phyloP scores from a whole-genome alignment of 148 eudicot species.

The Mesembryanthemum crystallinum region DNA sequence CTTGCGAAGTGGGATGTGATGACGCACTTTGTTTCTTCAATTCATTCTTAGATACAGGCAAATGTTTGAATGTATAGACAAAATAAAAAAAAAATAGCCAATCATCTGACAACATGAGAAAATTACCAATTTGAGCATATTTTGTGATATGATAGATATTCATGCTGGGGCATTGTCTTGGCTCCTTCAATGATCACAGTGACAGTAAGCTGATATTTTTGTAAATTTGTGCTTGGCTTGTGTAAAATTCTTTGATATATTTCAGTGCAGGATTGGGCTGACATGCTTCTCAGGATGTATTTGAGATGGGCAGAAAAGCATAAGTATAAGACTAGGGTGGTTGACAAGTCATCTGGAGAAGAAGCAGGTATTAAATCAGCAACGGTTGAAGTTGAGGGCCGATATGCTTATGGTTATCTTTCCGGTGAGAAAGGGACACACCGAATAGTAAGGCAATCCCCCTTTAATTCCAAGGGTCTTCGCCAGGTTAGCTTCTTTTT shows the following conservation, averaged over 20 bases:
- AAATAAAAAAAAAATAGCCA: neutral
- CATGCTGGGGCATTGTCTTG: neutral
- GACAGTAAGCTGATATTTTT: neutral
- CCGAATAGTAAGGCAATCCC: slow-evolving; percentile 89
- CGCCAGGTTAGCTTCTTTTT: slow-evolving; percentile 64
- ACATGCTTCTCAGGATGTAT: slow-evolving; percentile 98
- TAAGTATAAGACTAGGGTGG: slow-evolving; percentile 77
- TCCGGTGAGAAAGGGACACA: slow-evolving; percentile 98
- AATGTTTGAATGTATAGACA: neutral
- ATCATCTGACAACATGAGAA: neutral
- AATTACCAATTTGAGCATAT: neutral
- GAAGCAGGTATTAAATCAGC: slow-evolving; percentile 99
- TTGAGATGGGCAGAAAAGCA: slow-evolving; percentile 98
- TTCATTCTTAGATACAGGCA: neutral
- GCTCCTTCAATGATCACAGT: neutral
- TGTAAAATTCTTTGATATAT: slow-evolving; percentile 57
- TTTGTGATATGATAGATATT: neutral
- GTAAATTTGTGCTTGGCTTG: slow-evolving; percentile 24
- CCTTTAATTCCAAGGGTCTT: slow-evolving; percentile 92
- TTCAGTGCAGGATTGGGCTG: slow-evolving; percentile 99
- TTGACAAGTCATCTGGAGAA: slow-evolving; percentile 87
- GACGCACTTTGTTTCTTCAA: neutral
- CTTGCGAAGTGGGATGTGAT: neutral
- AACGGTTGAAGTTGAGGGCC: slow-evolving; percentile 82
- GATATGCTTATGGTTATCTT: slow-evolving; percentile 93